Evolutionary conservation across 2,329 filamentous ascomycete genomes (phyloP).

Genomic region (Madurella mycetomatis): DNA sequence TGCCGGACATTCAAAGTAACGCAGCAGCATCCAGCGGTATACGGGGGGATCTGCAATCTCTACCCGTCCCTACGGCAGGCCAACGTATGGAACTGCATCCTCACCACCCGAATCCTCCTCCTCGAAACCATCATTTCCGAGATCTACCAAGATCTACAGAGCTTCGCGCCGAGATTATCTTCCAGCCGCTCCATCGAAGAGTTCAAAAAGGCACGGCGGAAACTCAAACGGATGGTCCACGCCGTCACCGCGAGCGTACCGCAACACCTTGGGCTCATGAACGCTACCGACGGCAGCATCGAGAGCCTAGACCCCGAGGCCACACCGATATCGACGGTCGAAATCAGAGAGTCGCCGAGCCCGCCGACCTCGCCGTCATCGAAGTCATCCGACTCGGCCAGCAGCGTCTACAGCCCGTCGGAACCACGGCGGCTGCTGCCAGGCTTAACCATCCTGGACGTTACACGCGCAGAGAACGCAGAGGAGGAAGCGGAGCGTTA

Average conservation of each 20-base stretch:
- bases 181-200: constrained; percentile 31
- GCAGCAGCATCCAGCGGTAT: constrained; percentile 38
- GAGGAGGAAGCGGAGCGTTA: constrained; percentile 41
- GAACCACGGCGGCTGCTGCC: constrained; percentile 14
- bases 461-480: constrained; percentile 33
- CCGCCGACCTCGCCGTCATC: constrained; percentile 27
- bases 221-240: constrained; percentile 38
- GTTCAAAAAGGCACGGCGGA: constrained; percentile 35
- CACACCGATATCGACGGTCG: constrained; percentile 28
- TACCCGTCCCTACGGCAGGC: constrained; percentile 43
- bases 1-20: constrained; percentile 40
- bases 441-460: constrained; percentile 39
- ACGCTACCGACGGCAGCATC: constrained; percentile 34
- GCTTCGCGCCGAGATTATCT: constrained; percentile 24
- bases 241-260: constrained; percentile 45
- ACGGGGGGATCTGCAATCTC: constrained; percentile 41
- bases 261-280: constrained; percentile 47
- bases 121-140: constrained; percentile 45
- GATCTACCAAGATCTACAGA: constrained; percentile 34
- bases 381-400: constrained; percentile 17
- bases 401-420: constrained; percentile 14
- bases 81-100: constrained; percentile 46
- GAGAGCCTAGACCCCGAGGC: constrained; percentile 21
- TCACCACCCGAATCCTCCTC: constrained; percentile 43
- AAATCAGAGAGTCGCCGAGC: constrained; percentile 30